Evolutionary conservation across 2,329 filamentous ascomycete genomes (phyloP).

Genomic region (Paramyrothecium roridum): DNA sequence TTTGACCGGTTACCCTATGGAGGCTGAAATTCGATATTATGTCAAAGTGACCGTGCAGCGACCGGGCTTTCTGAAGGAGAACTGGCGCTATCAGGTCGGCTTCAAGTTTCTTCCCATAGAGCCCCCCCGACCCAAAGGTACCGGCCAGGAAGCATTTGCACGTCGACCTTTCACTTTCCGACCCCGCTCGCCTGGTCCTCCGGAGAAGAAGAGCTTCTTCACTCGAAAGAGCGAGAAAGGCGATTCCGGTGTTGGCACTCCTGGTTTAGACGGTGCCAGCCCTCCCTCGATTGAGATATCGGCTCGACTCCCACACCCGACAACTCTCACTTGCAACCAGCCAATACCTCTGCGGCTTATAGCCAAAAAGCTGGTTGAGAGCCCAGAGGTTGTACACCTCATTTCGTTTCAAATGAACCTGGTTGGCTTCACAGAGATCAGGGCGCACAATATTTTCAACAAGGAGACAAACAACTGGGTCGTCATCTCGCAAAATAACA

Average conservation of each 20-base stretch:
- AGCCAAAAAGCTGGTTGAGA: constrained; percentile 70
- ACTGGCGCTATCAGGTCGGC: constrained; percentile 65
- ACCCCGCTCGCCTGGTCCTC: constrained; percentile 30
- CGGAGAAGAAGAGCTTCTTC: constrained; percentile 56
- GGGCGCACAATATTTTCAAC: constrained; percentile 71
- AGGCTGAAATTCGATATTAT: constrained; percentile 91
- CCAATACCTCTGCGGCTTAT: constrained; percentile 78
- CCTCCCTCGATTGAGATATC: constrained; percentile 71
- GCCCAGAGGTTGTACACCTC: constrained; percentile 68
- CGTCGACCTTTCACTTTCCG: constrained; percentile 63
- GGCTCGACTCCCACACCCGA: constrained; percentile 79
- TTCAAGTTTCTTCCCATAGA: constrained; percentile 94
- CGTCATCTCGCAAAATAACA: constrained; percentile 66
- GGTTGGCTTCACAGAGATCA: constrained; percentile 74
- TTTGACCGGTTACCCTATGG: constrained; percentile 77
- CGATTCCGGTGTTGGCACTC: constrained; percentile 15
- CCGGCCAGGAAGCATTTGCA: constrained; percentile 79
- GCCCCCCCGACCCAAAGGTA: constrained; percentile 66
- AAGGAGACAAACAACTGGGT: constrained; percentile 74
- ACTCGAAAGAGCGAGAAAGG: constrained; percentile 30
- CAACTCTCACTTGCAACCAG: constrained; percentile 86
- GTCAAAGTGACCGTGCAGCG: constrained; percentile 92
- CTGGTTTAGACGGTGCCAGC: constrained; percentile 18
- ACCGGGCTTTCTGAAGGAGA: constrained; percentile 88
- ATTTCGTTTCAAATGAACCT: constrained; percentile 79